phyloP scores from a whole-genome alignment of 176 grass and related monocot genomes.

The barley (Hordeum vulgare) region DNA sequence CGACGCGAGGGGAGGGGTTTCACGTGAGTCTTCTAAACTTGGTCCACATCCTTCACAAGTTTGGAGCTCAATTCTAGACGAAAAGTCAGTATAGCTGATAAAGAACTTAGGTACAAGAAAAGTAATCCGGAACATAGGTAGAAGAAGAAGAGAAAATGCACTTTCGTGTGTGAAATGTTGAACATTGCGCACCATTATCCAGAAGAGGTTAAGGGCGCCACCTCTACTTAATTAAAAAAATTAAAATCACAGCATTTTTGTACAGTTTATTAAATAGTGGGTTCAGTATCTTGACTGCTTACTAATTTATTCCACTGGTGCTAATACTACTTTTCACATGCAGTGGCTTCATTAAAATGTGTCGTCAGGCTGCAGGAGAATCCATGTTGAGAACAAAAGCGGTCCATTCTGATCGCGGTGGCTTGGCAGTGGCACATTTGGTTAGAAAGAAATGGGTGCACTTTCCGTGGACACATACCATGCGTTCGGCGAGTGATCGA shows the following conservation, averaged over 20 bases:
- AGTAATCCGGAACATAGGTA: neutral
- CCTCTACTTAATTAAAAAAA: too few species aligned
- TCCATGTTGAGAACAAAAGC: too few species aligned
- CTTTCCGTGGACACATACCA: too few species aligned
- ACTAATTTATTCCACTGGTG: neutral
- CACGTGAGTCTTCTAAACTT: too few species aligned
- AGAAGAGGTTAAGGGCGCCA: too few species aligned
- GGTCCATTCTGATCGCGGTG: too few species aligned
- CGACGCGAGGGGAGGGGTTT: too few species aligned
- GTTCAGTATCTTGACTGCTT: neutral
- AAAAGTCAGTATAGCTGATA: neutral
- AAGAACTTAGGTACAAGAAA: neutral
- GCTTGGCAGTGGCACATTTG: too few species aligned
- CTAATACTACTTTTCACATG: neutral
- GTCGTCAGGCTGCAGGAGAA: neutral
- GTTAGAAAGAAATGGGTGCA: too few species aligned
- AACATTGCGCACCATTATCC: neutral
- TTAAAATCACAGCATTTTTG: neutral
- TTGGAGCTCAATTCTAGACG: too few species aligned
- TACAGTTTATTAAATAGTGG: neutral
- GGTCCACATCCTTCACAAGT: too few species aligned
- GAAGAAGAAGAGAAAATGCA: neutral
- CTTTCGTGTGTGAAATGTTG: neutral
- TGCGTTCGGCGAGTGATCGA: too few species aligned
- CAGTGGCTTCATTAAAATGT: neutral